These are phyloP conservation scores for Medicago ruthenica DNA, from an alignment of 306 rosid species.

Conservation along the genomic window DNA sequence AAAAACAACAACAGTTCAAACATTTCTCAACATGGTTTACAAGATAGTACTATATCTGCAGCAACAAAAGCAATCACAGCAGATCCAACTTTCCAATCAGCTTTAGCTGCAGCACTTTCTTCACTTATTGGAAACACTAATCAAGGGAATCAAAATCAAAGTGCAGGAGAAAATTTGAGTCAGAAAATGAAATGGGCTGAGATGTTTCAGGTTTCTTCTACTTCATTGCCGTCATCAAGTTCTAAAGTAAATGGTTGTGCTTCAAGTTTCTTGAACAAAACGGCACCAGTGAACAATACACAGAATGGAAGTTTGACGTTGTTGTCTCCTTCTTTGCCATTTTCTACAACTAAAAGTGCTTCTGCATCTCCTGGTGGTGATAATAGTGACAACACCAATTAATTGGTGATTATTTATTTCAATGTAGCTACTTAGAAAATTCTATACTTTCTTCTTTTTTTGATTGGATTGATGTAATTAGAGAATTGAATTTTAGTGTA, in stretches of 20 bases:
- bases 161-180: constrained; percentile 42
- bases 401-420: neutral
- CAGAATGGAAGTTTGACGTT: constrained; percentile 52
- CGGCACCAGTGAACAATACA: constrained; percentile 24
- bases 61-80: constrained; percentile 88
- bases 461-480: constrained; percentile 32
- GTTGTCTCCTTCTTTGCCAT: constrained; percentile 61
- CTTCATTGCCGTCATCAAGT: constrained; percentile 39
- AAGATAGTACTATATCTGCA: constrained; percentile 72
- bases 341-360: constrained; percentile 64
- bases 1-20: constrained; percentile 41
- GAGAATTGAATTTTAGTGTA: constrained; percentile 2
- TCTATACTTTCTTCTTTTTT: neutral
- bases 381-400: constrained; percentile 50
- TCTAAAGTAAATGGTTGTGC: constrained; percentile 56
- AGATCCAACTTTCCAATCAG: constrained; percentile 89
- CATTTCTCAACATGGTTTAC: constrained; percentile 11
- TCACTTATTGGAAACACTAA: constrained; percentile 64
- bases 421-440: neutral
- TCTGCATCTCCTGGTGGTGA: constrained; percentile 63
- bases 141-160: constrained; percentile 39
- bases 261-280: constrained; percentile 63
- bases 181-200: constrained; percentile 61
- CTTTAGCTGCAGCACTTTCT: constrained; percentile 74
- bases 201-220: constrained; percentile 43